phyloP scores from a whole-genome alignment of 2,329 filamentous ascomycete species.

The Clathrospora elynae region DNA sequence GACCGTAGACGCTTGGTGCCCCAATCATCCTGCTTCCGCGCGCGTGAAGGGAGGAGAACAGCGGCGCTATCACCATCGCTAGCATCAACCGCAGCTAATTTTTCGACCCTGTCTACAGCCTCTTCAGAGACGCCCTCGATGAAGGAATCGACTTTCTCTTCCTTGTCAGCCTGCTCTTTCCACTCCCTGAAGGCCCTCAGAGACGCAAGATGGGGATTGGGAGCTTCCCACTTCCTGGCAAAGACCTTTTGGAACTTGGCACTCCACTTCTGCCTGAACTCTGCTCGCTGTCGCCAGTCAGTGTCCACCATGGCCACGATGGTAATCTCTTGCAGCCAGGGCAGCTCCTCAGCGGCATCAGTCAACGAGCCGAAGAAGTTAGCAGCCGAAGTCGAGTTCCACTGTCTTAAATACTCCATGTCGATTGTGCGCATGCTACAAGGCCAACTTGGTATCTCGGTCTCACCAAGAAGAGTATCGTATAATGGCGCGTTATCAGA shows the following conservation, averaged over 20 bases:
- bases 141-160: slow-evolving; percentile 29
- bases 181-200: slow-evolving; percentile 51
- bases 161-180: slow-evolving; percentile 32
- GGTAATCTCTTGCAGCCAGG: slow-evolving; percentile 69
- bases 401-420: slow-evolving; percentile 77
- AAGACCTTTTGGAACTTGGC: slow-evolving; percentile 71
- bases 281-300: slow-evolving; percentile 77
- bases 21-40: slow-evolving; percentile 36
- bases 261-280: slow-evolving; percentile 79
- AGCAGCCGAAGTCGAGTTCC: slow-evolving; percentile 70
- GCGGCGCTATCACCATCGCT: slow-evolving; percentile 36
- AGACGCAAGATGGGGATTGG: slow-evolving; percentile 51
- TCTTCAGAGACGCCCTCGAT: slow-evolving; percentile 26
- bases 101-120: neutral
- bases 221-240: slow-evolving; percentile 56
- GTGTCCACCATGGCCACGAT: slow-evolving; percentile 76
- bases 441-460: slow-evolving; percentile 80
- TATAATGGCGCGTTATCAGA: slow-evolving; percentile 78
- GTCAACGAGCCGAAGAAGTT: slow-evolving; percentile 80
- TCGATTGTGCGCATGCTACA: slow-evolving; percentile 71
- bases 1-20: slow-evolving; percentile 38
- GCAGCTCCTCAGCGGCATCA: slow-evolving; percentile 69
- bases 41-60: slow-evolving; percentile 28
- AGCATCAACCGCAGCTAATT: slow-evolving; percentile 3
- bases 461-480: slow-evolving; percentile 64